phyloP scores from a whole-genome alignment of 164 flowering plant genomes.

The Magnolia officinalis region DNA sequence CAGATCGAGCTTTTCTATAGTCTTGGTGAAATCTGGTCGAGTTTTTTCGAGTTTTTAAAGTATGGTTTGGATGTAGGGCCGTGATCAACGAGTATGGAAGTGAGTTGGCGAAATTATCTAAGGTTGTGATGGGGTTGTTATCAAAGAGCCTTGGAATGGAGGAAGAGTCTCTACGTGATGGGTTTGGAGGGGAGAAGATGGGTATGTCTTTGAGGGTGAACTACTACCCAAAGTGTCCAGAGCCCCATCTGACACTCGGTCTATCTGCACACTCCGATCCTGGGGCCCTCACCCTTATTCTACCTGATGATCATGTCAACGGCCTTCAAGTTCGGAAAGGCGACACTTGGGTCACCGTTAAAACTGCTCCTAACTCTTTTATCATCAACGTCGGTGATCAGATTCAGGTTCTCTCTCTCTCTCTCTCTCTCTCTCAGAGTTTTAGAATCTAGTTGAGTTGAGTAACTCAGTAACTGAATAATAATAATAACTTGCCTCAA shows the following conservation, averaged over 20 bases:
- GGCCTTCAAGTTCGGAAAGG: slow-evolving; percentile 68
- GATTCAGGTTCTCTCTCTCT: too few relatives aligned
- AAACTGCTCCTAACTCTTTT: slow-evolving; percentile 23
- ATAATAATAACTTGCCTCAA: too few relatives aligned
- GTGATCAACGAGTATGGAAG: slow-evolving; percentile 54
- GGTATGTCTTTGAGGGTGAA: slow-evolving; percentile 79
- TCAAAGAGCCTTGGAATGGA: slow-evolving; percentile 57
- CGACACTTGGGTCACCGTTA: slow-evolving; percentile 65
- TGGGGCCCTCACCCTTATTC: slow-evolving; percentile 73
- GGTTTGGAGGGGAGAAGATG: slow-evolving; percentile 64
- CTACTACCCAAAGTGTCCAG: slow-evolving; percentile 84
- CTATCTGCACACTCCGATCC: slow-evolving; percentile 40
- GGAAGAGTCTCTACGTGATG: slow-evolving; percentile 41
- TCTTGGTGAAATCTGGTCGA: too few relatives aligned
- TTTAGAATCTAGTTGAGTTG: too few relatives aligned
- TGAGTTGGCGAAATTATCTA: slow-evolving; percentile 49
- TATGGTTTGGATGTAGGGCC: slow-evolving; percentile 36
- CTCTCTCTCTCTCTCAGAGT: too few relatives aligned
- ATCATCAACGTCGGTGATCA: too few relatives aligned
- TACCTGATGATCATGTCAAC: slow-evolving; percentile 54
- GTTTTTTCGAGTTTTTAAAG: too few relatives aligned
- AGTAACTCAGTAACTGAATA: too few relatives aligned
- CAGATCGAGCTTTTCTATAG: too few relatives aligned
- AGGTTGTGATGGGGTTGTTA: slow-evolving; percentile 42
- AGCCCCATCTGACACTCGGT: slow-evolving; percentile 71